Evolutionary conservation across 2,329 filamentous ascomycete species (phyloP), one percentile per base, ranked within the genome.

Genomic region (Bipolaris oryzae): DNA sequence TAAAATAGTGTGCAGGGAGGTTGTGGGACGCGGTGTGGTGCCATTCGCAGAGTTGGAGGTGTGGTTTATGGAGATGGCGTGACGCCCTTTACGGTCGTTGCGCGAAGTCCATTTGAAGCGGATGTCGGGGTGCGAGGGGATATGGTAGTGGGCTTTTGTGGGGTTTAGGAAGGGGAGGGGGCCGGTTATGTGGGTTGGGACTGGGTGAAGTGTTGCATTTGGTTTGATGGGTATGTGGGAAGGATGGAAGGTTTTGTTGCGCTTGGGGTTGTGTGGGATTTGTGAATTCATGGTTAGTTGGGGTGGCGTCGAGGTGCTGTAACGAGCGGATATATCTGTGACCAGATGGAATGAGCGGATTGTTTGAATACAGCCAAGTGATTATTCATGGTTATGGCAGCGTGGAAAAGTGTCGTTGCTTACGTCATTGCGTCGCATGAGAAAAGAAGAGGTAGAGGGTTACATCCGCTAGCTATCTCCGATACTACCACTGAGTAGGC

Each of bases 151-250:
- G 4, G 61, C 62, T 42, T 50, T 69, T 1, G 82, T 85, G 4
- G 82, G 82, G 58, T 84, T 83, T 39, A 84, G 70, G 60, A 81
- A 83, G 1, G 69, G 54, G 20, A 84, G 59, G 9, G 82, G 79
- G 0, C 82, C 82, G 23, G 60, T 58, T 39, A 73, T 54, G 39
- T 57, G 63, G 33, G 65, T 44, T 13, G 63, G 37, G 28, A 70
- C 57, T 47, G 74, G 61, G 1, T 62, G 55, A 11, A 76, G 60
- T 7, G 53, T 34, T 7, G 57, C 20, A 16, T 64, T 52, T 37
- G 70, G 42, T 23, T 53, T 60, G 3, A 76, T 57, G 1, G 74
- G 74, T 35, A 71, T 55, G 33, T 57, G 70, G 3, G 63, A 53
- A 16, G 62, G 59, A 23, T 62, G 55, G 57, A 76, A 77, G 18